These are phyloP conservation scores for Aureobasidium sp. DNA, from an alignment of 2,329 filamentous ascomycete species.

Conservation along the genomic window DNA sequence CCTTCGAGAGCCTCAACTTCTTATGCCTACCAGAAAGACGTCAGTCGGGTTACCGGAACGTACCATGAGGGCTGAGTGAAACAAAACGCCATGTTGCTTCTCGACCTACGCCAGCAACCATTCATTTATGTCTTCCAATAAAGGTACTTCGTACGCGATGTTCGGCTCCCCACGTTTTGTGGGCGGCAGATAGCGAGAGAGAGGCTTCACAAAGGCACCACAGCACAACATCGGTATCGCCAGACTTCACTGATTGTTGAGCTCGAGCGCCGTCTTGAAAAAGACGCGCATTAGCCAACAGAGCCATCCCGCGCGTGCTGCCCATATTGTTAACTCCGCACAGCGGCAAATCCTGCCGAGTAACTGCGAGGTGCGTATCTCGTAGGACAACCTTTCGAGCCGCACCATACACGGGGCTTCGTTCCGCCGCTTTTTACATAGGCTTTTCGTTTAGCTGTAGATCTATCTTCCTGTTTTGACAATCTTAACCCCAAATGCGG, in stretches of 20 bases:
- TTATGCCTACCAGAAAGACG: background rate
- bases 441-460: background rate
- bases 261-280: background rate
- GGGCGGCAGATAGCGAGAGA: background rate
- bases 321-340: background rate
- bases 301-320: background rate
- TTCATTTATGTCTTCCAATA: background rate
- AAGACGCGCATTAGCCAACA: background rate
- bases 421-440: background rate
- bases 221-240: background rate
- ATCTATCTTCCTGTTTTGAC: background rate
- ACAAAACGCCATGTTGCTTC: background rate
- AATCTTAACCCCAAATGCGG: background rate
- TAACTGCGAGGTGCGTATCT: background rate
- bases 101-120: background rate
- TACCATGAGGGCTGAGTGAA: background rate
- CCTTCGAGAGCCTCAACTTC: background rate
- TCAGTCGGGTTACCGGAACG: background rate
- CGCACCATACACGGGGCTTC: background rate
- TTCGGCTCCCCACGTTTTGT: slow-evolving; percentile 5
- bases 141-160: background rate
- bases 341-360: background rate
- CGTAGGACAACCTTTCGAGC: background rate
- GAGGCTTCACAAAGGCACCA: background rate
- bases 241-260: background rate